These are phyloP conservation scores for Neocatenulostroma microsporum DNA, from an alignment of 2,329 filamentous ascomycete genomes.

Conservation along the genomic window DNA sequence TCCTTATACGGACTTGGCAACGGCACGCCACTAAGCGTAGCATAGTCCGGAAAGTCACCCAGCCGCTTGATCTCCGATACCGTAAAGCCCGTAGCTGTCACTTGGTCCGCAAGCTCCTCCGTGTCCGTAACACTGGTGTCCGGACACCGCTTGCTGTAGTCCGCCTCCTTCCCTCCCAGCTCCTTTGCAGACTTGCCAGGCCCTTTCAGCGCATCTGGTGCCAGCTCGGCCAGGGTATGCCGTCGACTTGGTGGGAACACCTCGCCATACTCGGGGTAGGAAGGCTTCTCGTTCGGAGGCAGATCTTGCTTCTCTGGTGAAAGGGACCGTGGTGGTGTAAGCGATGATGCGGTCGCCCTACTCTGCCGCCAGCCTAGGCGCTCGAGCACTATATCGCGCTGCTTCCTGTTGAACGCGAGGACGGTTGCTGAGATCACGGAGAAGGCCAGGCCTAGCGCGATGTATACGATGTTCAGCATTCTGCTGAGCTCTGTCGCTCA, in stretches of 20 bases:
- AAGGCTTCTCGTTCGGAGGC: conserved; percentile 18
- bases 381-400: conserved; percentile 34
- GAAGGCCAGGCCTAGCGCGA: conserved; percentile 28
- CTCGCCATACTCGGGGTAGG: conserved; percentile 36
- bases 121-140: conserved; percentile 18
- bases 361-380: conserved; percentile 30
- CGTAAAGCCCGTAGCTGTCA: conserved; percentile 61
- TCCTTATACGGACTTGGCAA: conserved; percentile 55
- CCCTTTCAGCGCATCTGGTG: conserved; percentile 19
- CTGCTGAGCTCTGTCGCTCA: no score
- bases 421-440: conserved; percentile 21
- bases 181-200: conserved; percentile 22
- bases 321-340: conserved; percentile 47
- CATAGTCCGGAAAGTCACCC: conserved; percentile 74
- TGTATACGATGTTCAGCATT: conserved; percentile 20
- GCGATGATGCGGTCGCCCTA: conserved; percentile 33
- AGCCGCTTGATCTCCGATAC: conserved; percentile 60
- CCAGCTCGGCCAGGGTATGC: conserved; percentile 35
- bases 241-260: conserved; percentile 48
- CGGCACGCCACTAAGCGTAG: conserved; percentile 64
- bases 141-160: conserved; percentile 18
- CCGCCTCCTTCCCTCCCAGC: conserved; percentile 17
- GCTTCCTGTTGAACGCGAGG: conserved; percentile 28
- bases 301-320: conserved; percentile 42
- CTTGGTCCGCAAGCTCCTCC: conserved; percentile 12